A percentile compares a stretch with the other conserved stretches of the same genome.
These are phyloP conservation scores for Cladorrhinum sp. DNA, from an alignment of 2,329 filamentous ascomycete species.

Conservation along the genomic window DNA sequence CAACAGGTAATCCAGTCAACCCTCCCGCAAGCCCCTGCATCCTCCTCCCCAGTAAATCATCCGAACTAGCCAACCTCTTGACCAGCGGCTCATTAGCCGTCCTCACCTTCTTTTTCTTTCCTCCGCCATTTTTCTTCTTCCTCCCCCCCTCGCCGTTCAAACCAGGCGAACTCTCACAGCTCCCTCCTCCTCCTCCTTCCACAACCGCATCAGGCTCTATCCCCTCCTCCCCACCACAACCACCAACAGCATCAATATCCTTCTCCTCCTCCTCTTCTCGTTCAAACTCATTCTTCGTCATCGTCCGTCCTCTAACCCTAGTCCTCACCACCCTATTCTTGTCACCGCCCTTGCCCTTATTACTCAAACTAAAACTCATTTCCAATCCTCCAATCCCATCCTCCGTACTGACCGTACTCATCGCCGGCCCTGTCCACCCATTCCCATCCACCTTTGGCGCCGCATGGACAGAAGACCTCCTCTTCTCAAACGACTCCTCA, in stretches of 20 bases:
- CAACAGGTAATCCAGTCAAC: slow-evolving; percentile 48
- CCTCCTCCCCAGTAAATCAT: slow-evolving; percentile 54
- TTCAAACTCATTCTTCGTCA: slow-evolving; percentile 14
- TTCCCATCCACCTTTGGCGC: slow-evolving; percentile 10
- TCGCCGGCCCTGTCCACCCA: slow-evolving; percentile 12
- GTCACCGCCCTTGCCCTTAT: slow-evolving; percentile 59
- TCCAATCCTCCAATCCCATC: slow-evolving; percentile 12
- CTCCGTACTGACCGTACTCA: not conserved
- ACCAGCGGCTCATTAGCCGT: slow-evolving; percentile 42
- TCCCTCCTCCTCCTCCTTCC: not conserved
- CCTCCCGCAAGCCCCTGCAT: slow-evolving; percentile 58
- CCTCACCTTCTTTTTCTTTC: slow-evolving; percentile 34
- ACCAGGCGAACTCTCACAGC: not conserved
- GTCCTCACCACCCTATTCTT: slow-evolving; percentile 74
- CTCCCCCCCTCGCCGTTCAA: slow-evolving; percentile 7
- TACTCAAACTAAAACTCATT: not conserved
- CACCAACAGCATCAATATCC: not conserved
- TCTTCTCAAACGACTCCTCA: slow-evolving; percentile 64
- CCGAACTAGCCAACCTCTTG: slow-evolving; percentile 52
- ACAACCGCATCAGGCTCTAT: not conserved
- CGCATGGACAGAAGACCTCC: not conserved
- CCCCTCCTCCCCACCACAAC: too few species aligned
- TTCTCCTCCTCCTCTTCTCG: not conserved
- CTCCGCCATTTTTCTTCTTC: slow-evolving; percentile 1
- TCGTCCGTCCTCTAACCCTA: slow-evolving; percentile 33